A percentile compares a stretch with the other conserved stretches of the same genome.
Conservation (phyloP, 176 grass and related monocot genomes). For the Rhipidocladum racemiflorum region DNA sequence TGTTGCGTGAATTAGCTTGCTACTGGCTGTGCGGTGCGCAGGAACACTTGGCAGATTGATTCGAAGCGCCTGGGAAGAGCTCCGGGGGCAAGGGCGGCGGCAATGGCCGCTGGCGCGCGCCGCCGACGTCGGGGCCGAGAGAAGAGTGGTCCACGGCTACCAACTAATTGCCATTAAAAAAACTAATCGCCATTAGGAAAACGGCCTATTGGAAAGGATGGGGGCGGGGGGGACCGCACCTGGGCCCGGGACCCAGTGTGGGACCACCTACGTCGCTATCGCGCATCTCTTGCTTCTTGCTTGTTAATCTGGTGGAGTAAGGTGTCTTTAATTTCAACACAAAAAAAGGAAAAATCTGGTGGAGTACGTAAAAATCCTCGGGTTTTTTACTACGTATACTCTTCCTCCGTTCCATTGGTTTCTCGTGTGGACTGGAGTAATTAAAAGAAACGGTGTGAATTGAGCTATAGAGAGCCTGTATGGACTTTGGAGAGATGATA, state of each 20-base stretch:
- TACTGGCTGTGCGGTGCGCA: not conserved
- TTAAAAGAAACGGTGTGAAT: not conserved
- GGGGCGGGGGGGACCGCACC: slow-evolving; percentile 20
- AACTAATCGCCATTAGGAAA: slow-evolving; percentile 43
- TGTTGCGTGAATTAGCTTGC: not conserved
- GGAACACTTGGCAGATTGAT: not conserved
- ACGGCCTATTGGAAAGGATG: slow-evolving; percentile 26
- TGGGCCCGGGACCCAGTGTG: not conserved
- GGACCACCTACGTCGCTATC: slow-evolving; percentile 30
- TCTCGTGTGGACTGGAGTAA: not conserved
- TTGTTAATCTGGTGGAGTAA: not conserved
- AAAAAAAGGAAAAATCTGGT: too few species aligned
- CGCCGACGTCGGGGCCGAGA: slow-evolving; percentile 26
- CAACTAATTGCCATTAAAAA: slow-evolving; percentile 65
- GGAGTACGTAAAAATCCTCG: not conserved
- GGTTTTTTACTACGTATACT: not conserved
- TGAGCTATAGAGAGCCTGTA: not conserved
- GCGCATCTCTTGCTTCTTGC: not conserved
- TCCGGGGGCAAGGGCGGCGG: not conserved
- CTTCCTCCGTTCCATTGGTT: not conserved
- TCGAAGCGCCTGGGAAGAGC: not conserved
- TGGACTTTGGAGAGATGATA: not conserved
- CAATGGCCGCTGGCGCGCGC: slow-evolving; percentile 35
- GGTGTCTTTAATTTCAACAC: too few species aligned
- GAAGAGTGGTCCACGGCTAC: slow-evolving; percentile 54